Percentiles rank a stretch among this genome's conserved stretches.
Conservation (phyloP, 345 rosid genomes). For the Bretschneidera sinensis region DNA sequence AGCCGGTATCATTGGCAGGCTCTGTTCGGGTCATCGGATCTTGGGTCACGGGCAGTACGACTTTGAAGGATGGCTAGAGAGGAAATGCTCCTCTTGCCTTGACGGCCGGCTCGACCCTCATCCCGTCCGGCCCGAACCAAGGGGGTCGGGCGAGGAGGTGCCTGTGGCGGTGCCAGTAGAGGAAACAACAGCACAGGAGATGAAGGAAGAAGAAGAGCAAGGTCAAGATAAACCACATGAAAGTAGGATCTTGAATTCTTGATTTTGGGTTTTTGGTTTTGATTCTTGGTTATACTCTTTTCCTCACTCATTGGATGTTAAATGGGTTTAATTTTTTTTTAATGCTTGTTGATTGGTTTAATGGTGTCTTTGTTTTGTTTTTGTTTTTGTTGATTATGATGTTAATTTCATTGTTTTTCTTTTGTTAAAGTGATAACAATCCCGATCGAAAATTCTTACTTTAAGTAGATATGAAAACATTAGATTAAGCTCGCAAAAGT, state of each 20-base stretch:
- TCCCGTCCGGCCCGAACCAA: conserved; percentile 16
- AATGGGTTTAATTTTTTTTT: too few relatives aligned
- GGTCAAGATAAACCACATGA: conserved; percentile 20
- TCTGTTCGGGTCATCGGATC: conserved; percentile 53
- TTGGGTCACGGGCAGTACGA: conserved; percentile 53
- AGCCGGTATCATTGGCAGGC: conserved; percentile 60
- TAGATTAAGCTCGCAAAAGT: too few relatives aligned
- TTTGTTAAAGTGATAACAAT: too few relatives aligned
- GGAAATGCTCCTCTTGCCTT: conserved; percentile 60
- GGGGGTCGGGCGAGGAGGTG: conserved; percentile 4
- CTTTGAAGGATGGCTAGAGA: conserved; percentile 65
- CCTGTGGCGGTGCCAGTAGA: conserved; percentile 24
- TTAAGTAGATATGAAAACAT: too few relatives aligned
- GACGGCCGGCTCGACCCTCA: conserved; percentile 43
- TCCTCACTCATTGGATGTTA: too few relatives aligned
- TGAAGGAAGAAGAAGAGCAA: conserved; percentile 21
- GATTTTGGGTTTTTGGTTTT: neutral
- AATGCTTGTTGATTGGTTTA: too few relatives aligned
- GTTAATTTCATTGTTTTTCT: too few relatives aligned
- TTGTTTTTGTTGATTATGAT: too few relatives aligned
- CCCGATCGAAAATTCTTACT: too few relatives aligned
- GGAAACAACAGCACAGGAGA: conserved; percentile 15
- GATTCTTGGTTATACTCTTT: neutral
- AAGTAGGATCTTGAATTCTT: conserved; percentile 26
- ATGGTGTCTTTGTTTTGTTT: too few relatives aligned